Evolutionary conservation across 257 asterid genomes (phyloP), one percentile per base, ranked within the genome.

Genomic region (Solanum tarijense): DNA sequence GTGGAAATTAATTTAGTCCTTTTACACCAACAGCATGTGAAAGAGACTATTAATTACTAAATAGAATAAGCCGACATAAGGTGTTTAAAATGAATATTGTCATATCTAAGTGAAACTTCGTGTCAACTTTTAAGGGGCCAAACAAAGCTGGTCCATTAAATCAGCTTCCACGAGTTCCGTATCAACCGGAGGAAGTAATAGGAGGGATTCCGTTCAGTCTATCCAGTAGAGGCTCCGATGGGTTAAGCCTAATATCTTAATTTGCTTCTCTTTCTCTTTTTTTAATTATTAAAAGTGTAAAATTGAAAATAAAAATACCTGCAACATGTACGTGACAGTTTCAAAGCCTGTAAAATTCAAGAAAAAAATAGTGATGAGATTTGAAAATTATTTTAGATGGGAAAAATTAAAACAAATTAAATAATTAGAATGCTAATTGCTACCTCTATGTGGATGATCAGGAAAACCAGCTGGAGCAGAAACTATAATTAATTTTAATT

Each of bases 361-460:
- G 55, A 9, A 52, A 2, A 38, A 34, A 2, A 43, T 71, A 71
- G 46, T 3, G 41, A 86, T 12, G 43, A 16, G 4, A 31, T 1
- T 78, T 0, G 1, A 41, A 68, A 46, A 2, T 5, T 41, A 79
- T 16, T 79, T n/a, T 13, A 41, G 0, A 25, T 41, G 65, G 55
- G 60, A n/a, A 39, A 43, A 81, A 46, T 7, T 4, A 81, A 27
- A 43, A 29, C 0, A 81, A 46, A 46, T 74, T n/a, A 46, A 43
- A 79, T 82, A 4, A 82, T 29, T 29, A 48, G 10, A 81, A 16
- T 74, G 18, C 29, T 35, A 73, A 34, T 35, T 39, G 12, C 29
- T 73, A 94, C 99, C 99, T 95, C 99, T 95, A 34, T 97, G 99
- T 43, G 99, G 99, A 86, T 97, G 99, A 91, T 96, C 98, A 72